Percentiles rank a stretch among this genome's conserved stretches.
Evolutionary conservation across 495 filamentous ascomycete genomes (phyloP).

Genomic region (Hypoxylon lenormandii): DNA sequence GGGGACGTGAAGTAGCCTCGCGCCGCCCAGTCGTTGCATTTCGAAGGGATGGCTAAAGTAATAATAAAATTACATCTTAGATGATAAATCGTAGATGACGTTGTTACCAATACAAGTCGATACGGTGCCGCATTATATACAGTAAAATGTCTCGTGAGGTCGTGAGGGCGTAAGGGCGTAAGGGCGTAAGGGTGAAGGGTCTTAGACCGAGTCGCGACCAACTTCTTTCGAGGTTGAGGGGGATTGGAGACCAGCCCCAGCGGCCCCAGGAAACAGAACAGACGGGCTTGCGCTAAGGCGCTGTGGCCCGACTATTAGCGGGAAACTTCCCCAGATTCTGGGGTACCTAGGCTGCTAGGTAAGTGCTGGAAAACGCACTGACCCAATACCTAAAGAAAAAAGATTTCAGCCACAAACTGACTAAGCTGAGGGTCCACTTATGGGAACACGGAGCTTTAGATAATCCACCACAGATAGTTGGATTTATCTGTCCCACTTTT

Average conservation of each 20-base stretch:
- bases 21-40: constrained; percentile 34
- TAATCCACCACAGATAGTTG: not conserved
- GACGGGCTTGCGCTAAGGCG: not conserved
- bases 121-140: not conserved
- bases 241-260: not conserved
- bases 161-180: not conserved
- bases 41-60: constrained; percentile 12
- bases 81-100: constrained; percentile 17
- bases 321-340: constrained; percentile 29
- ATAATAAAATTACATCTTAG: constrained; percentile 21
- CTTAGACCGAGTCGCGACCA: not conserved
- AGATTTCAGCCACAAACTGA: not conserved
- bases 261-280: not conserved
- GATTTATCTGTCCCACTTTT: not conserved
- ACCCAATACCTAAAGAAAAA: too few relatives aligned
- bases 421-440: not conserved
- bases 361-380: not conserved
- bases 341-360: too few relatives aligned
- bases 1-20: constrained; percentile 7
- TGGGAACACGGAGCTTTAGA: not conserved
- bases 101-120: not conserved
- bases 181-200: not conserved
- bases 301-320: not conserved
- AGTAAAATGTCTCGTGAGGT: too few relatives aligned
- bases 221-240: not conserved